Evolutionary conservation across 106 monocot species (phyloP).

Genomic region (Iris macrosiphon): DNA sequence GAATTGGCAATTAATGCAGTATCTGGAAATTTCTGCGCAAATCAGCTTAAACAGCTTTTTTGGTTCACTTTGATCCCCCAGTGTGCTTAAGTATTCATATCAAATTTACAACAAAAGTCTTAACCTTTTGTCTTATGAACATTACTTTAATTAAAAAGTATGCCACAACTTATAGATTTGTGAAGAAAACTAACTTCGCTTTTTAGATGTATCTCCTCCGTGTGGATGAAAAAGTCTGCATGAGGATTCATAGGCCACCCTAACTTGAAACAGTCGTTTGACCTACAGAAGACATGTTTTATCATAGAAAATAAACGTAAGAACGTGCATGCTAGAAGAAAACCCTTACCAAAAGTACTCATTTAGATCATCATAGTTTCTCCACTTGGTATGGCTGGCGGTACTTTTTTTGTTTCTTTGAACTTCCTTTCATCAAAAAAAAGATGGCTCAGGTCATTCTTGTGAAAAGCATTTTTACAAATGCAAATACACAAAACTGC

Average conservation of each 20-base stretch:
- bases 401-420: slow-evolving; percentile 63
- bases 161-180: no score
- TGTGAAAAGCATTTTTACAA: background rate
- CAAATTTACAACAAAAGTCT: no score
- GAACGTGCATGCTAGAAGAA: background rate
- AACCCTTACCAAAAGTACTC: slow-evolving; percentile 86
- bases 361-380: slow-evolving; percentile 99
- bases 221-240: slow-evolving; percentile 58
- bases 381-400: slow-evolving; percentile 90
- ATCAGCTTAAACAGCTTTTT: no score
- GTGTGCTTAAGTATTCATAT: no score
- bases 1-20: no score
- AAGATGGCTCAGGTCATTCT: slow-evolving; percentile 1
- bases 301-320: background rate
- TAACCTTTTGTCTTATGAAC: no score
- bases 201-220: slow-evolving; percentile 28
- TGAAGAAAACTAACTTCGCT: slow-evolving; percentile 30
- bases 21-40: no score
- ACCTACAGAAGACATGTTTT: slow-evolving; percentile 41
- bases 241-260: slow-evolving; percentile 59
- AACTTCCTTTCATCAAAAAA: slow-evolving; percentile 58
- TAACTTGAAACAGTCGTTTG: slow-evolving; percentile 72
- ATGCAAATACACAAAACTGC: background rate
- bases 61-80: no score
- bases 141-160: no score